These are phyloP conservation scores for Acer saccharum DNA, from an alignment of 345 rosid species.

Conservation along the genomic window DNA sequence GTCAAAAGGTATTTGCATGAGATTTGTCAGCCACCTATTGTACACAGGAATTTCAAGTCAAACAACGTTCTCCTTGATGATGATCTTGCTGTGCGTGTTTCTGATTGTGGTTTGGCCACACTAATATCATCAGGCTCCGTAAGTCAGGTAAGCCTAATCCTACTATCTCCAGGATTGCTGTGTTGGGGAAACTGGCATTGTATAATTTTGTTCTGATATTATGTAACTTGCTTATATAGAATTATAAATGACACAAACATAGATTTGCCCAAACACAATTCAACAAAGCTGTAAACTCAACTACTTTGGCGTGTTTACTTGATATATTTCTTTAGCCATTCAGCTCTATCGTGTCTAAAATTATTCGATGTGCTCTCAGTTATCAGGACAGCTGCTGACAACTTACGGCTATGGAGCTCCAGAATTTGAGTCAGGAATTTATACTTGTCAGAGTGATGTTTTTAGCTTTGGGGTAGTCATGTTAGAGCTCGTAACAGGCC, in stretches of 20 bases:
- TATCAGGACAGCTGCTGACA: constrained; percentile 84
- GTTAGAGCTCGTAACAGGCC: constrained; percentile 95
- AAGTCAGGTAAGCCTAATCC: constrained; percentile 66
- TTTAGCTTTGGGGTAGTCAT: constrained; percentile 98
- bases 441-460: constrained; percentile 85
- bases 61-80: constrained; percentile 87
- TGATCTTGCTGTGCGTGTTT: constrained; percentile 69
- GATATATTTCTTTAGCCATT: background rate
- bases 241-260: background rate
- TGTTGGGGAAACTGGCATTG: background rate
- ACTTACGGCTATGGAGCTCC: constrained; percentile 96
- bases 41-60: constrained; percentile 92
- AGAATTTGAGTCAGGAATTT: constrained; percentile 90
- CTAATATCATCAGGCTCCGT: constrained; percentile 84
- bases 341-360: constrained; percentile 22
- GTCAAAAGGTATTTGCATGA: constrained; percentile 86
- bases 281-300: background rate
- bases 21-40: constrained; percentile 80
- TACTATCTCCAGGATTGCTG: constrained; percentile 7
- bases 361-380: constrained; percentile 46
- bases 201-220: background rate
- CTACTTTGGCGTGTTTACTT: background rate
- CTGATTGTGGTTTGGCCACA: constrained; percentile 93
- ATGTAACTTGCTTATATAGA: background rate
- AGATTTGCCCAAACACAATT: background rate